Evolutionary conservation across 768 basidiomycete species (phyloP).

Genomic region (Leccinum subgranulosum): DNA sequence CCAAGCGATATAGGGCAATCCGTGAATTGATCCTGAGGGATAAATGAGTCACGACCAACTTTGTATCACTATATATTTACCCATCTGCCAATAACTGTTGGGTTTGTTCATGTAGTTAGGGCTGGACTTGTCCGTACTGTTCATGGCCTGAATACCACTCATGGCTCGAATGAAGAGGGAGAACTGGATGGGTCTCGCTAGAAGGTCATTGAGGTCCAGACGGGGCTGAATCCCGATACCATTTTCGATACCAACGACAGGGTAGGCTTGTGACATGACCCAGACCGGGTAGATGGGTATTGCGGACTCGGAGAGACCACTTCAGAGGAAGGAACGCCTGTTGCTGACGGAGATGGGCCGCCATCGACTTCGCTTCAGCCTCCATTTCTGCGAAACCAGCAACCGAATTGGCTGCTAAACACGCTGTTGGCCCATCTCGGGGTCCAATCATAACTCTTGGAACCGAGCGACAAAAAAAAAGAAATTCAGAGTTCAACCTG

Average conservation of each 20-base stretch:
- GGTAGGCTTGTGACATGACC: conserved; percentile 13
- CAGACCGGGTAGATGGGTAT: neutral
- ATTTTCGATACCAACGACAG: conserved; percentile 3
- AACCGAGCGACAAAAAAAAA: no score
- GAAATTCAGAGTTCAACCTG: no score
- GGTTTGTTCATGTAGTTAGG: conserved; percentile 12
- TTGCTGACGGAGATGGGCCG: neutral
- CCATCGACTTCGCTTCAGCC: no score
- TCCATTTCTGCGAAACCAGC: no score
- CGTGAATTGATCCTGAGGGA: conserved; percentile 14
- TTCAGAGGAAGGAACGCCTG: neutral
- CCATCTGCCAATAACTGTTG: conserved; percentile 22
- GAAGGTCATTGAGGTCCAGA: conserved; percentile 17
- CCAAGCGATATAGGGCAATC: conserved; percentile 14
- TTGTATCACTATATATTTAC: neutral
- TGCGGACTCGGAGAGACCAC: neutral
- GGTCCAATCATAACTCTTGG: no score
- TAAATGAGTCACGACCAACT: neutral
- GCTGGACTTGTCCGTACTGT: neutral
- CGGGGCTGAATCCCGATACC: conserved; percentile 12
- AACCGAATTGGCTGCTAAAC: no score
- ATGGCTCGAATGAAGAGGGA: conserved; percentile 20
- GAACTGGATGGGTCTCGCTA: conserved; percentile 10
- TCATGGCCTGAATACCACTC: conserved; percentile 4
- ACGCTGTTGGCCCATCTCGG: no score